Conservation (phyloP, 441 rosid species). For the Bocquillonia castaneifolia region DNA sequence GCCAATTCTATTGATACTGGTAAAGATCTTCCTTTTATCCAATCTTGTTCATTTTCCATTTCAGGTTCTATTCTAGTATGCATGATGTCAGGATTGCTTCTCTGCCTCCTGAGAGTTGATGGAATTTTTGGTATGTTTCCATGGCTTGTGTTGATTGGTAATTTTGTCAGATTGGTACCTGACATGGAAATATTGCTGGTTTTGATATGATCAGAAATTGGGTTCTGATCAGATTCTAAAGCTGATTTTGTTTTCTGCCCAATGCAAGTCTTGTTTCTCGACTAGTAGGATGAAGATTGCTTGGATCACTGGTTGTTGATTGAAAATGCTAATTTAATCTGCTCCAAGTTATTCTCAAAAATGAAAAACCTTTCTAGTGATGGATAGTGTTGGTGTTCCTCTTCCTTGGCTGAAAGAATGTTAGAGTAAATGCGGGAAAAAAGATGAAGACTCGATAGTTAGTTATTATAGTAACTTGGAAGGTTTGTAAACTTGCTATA, state of each 20-base stretch:
- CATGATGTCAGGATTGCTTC: conserved; percentile 21
- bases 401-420: conserved; percentile 35
- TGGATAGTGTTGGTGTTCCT: conserved; percentile 38
- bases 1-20: conserved; percentile 35
- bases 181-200: conserved; percentile 4
- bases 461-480: neutral
- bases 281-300: conserved; percentile 2
- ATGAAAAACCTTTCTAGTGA: conserved; percentile 46
- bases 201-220: conserved; percentile 25
- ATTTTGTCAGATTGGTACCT: conserved; percentile 1
- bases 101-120: conserved; percentile 12
- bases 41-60: conserved; percentile 18
- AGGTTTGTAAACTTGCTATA: too few species aligned
- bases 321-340: conserved; percentile 40
- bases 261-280: conserved; percentile 33
- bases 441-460: neutral
- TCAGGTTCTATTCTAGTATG: conserved; percentile 16
- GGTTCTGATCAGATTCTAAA: conserved; percentile 50
- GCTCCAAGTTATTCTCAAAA: conserved; percentile 54
- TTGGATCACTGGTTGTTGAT: conserved; percentile 29
- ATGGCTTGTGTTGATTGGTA: conserved; percentile 1
- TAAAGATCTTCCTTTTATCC: conserved; percentile 37
- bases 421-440: conserved; percentile 55
- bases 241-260: conserved; percentile 56
- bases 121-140: conserved; percentile 12